phyloP scores from a whole-genome alignment of 257 asterid species.

The Capsicum chinense region DNA sequence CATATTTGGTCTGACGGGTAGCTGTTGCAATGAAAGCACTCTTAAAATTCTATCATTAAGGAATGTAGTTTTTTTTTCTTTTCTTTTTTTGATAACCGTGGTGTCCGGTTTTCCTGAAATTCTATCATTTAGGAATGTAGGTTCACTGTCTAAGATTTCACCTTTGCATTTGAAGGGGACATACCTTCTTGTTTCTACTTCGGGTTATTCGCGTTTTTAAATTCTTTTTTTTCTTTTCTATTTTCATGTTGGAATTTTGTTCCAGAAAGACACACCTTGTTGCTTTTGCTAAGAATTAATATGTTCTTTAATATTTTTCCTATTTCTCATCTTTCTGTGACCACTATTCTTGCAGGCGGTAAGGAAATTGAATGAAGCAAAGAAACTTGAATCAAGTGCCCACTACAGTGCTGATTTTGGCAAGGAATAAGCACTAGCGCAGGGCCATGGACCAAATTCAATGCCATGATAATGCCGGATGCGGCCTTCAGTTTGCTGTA shows the following conservation, averaged over 20 bases:
- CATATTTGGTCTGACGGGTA: too few relatives aligned
- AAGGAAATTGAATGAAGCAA: slow-evolving; percentile 86
- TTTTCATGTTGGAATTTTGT: too few relatives aligned
- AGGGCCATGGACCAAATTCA: background rate
- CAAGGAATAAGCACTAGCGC: slow-evolving; percentile 53
- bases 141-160: too few relatives aligned
- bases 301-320: background rate
- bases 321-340: background rate
- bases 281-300: background rate
- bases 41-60: background rate
- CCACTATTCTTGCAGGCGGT: slow-evolving; percentile 64
- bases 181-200: too few relatives aligned
- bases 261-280: background rate
- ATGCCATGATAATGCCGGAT: background rate
- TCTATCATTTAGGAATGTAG: background rate
- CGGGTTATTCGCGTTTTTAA: too few relatives aligned
- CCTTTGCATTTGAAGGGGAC: too few relatives aligned
- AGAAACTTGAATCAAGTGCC: slow-evolving; percentile 91
- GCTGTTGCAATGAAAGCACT: background rate
- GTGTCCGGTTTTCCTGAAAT: background rate
- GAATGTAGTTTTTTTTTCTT: too few relatives aligned
- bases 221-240: too few relatives aligned
- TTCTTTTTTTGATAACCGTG: too few relatives aligned
- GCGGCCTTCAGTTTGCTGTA: background rate
- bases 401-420: slow-evolving; percentile 91